Evolutionary conservation across 1,139 yeast species (phyloP).

Genomic region (Yamadazyma sp.): DNA sequence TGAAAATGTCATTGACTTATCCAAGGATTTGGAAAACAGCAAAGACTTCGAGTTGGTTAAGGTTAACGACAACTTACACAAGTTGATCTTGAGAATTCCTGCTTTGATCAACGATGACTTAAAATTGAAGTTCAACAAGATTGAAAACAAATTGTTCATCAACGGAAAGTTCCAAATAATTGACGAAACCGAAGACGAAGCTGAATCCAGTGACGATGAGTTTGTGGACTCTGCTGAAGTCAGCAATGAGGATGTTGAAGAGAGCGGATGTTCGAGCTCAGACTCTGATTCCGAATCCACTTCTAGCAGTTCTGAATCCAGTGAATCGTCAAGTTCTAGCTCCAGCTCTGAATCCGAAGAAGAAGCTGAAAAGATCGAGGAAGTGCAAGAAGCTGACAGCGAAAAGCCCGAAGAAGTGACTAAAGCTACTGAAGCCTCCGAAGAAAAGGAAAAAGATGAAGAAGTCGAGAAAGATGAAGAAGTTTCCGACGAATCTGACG

Average conservation of each 20-base stretch:
- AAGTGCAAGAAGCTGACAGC: conserved; percentile 1
- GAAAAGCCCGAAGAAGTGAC: conserved; percentile 2
- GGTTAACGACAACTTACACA: conserved; percentile 41
- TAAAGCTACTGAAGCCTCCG: conserved; percentile 9
- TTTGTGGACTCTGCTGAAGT: conserved; percentile 9
- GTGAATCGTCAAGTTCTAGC: conserved; percentile 15
- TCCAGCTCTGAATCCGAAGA: conserved; percentile 9
- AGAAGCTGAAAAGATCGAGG: conserved; percentile 4
- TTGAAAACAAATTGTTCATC: conserved; percentile 44
- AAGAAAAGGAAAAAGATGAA: conserved; percentile 4
- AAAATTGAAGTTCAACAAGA: conserved; percentile 42
- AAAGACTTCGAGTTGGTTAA: conserved; percentile 48
- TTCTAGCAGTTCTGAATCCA: conserved; percentile 12
- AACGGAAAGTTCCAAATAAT: conserved; percentile 38
- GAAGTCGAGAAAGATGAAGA: conserved; percentile 1
- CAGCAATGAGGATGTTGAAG: conserved; percentile 12
- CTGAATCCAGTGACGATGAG: conserved; percentile 17
- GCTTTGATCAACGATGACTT: conserved; percentile 44
- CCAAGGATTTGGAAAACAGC: conserved; percentile 44
- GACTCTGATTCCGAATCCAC: conserved; percentile 10
- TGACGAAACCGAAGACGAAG: conserved; percentile 20
- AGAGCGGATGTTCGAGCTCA: conserved; percentile 4
- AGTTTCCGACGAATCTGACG: conserved; percentile 8
- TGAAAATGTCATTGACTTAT: conserved; percentile 40
- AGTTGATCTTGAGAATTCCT: conserved; percentile 45